These are phyloP conservation scores for Alternaria brassicae DNA, from an alignment of 2,329 filamentous ascomycete species.

Conservation along the genomic window DNA sequence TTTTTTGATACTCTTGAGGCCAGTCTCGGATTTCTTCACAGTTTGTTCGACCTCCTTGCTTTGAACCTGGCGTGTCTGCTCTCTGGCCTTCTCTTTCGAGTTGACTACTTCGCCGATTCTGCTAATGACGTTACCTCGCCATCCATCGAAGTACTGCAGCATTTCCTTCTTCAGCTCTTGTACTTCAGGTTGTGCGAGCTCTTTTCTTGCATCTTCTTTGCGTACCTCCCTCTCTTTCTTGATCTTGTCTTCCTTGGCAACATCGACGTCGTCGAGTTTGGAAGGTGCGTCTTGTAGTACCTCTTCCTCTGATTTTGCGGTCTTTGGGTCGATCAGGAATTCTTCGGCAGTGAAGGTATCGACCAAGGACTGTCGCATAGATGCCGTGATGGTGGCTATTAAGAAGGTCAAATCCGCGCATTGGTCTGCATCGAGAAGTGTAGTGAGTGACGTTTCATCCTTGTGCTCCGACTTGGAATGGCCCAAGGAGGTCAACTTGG, in stretches of 20 bases:
- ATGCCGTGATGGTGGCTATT: slow-evolving; percentile 56
- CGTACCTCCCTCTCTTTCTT: slow-evolving; percentile 40
- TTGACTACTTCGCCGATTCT: slow-evolving; percentile 72
- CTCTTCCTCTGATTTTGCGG: slow-evolving; percentile 33
- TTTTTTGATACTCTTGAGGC: slow-evolving; percentile 34
- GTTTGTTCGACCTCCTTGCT: slow-evolving; percentile 28
- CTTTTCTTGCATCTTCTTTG: slow-evolving; percentile 52
- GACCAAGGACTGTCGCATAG: slow-evolving; percentile 55
- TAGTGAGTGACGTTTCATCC: slow-evolving; percentile 52
- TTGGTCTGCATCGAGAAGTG: slow-evolving; percentile 55
- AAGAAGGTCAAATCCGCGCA: slow-evolving; percentile 57
- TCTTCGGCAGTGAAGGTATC: slow-evolving; percentile 52
- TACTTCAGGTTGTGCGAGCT: slow-evolving; percentile 60
- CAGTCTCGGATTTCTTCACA: slow-evolving; percentile 40
- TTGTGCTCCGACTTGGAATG: slow-evolving; percentile 39
- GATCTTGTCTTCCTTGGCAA: slow-evolving; percentile 42
- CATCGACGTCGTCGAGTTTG: slow-evolving; percentile 33
- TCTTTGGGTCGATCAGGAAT: slow-evolving; percentile 17
- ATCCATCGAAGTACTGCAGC: slow-evolving; percentile 77
- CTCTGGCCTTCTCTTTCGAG: slow-evolving; percentile 44
- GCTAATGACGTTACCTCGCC: slow-evolving; percentile 74
- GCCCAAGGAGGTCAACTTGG: slow-evolving; percentile 47
- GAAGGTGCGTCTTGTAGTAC: slow-evolving; percentile 32
- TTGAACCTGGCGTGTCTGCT: slow-evolving; percentile 37
- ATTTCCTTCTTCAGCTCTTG: slow-evolving; percentile 73